Evolutionary conservation across 2,329 filamentous ascomycete genomes (phyloP).

Genomic region (Curvularia spicifera): DNA sequence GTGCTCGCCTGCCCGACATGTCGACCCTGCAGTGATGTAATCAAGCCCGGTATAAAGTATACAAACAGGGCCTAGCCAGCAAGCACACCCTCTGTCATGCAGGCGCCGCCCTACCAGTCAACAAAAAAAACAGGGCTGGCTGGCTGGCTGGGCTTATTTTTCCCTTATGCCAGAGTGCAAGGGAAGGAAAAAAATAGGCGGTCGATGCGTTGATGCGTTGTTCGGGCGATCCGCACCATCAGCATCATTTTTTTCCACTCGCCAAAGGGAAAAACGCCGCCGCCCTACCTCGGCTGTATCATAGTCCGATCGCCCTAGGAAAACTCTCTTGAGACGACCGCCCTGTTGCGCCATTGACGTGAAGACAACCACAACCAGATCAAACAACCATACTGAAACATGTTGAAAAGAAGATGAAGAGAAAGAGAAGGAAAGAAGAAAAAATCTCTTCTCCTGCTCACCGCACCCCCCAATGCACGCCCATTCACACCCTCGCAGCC

Average conservation of each 20-base stretch:
- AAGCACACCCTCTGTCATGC: conserved; percentile 18
- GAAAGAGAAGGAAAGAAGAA: neutral
- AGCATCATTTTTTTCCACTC: conserved; percentile 13
- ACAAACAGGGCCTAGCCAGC: neutral
- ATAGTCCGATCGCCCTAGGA: neutral
- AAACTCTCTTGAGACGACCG: neutral
- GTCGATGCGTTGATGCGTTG: conserved; percentile 22
- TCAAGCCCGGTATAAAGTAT: no score
- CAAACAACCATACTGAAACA: neutral
- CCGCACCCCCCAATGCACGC: neutral
- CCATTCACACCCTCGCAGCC: neutral
- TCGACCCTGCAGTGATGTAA: no score
- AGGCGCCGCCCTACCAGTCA: neutral
- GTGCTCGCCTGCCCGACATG: neutral
- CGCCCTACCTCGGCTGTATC: neutral
- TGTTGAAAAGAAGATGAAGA: neutral
- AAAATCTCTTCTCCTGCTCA: neutral
- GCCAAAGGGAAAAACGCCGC: conserved; percentile 1
- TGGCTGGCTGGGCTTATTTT: neutral
- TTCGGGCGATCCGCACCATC: conserved; percentile 13
- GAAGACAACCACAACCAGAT: no score
- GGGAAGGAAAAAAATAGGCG: conserved; percentile 2
- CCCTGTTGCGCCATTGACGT: no score
- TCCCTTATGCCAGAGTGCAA: neutral
- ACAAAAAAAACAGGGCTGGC: conserved; percentile 2